Base-by-base conservation (phyloP, 2,329 filamentous ascomycete species). In the Hymenoscyphus linearis region DNA sequence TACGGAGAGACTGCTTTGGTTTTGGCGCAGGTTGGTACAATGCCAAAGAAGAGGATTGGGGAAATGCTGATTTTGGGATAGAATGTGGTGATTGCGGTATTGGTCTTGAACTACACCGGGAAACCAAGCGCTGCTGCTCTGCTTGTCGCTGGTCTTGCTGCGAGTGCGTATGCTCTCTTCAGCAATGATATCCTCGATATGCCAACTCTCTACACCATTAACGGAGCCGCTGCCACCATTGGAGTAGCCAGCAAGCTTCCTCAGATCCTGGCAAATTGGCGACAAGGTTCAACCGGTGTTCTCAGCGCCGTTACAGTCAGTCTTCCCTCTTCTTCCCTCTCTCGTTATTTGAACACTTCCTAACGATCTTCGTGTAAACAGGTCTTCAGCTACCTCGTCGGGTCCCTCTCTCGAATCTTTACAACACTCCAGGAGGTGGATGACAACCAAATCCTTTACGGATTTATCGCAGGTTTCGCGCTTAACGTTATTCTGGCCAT, bases 321-420 rank as follows among this genome's bases (percentile, higher is more conserved):
- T 66, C 26, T 37, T 31, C 52, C 18, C 27, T 57, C 14, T 52
- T 66, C 26, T 44, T 34, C 52, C 16, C 27, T 57, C 16, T 52
- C 55, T 10, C 31, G 27, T 25, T 18, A 26, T 52, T 14, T 4
- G 4, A 44, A 2, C 34, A 2, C n/a, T 44, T 5, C 14, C 50
- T 25, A 26, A 54, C 37, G 60, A 44, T 62, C n/a, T 18, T 52
- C 22, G 54, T 52, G n/a, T 7, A 12, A 47, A 47, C 44, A 97
- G 93, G 92, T 99, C 69, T 96, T 99, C 84, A 98, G 97, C 81
- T 99, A 96, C 77, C 90, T 99, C 71, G 82, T 87, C 69, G 95
- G 96, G 44, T 96, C 92, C 52, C 85, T 98, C 62, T 90, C 91
- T 27, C 90, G 95, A 73, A 96, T 99, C 78, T 99, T 97, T 77